phyloP scores from a whole-genome alignment of 2,329 filamentous ascomycete genomes.

The Aspergillus unguis region DNA sequence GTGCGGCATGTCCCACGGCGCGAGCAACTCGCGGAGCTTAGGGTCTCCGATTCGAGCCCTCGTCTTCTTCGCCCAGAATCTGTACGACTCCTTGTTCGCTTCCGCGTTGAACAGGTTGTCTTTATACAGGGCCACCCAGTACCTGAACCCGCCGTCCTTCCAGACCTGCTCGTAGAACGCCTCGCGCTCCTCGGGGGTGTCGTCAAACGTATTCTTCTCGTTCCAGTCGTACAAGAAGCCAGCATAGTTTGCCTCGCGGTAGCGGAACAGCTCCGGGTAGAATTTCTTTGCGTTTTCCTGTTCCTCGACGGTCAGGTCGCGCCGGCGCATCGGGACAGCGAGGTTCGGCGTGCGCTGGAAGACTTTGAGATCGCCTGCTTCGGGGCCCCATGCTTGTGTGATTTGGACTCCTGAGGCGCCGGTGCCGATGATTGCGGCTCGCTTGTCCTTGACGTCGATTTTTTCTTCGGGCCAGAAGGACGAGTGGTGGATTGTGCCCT shows the following conservation, averaged over 20 bases:
- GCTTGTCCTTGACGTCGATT: constrained; percentile 27
- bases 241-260: constrained; percentile 11
- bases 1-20: constrained; percentile 53
- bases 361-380: constrained; percentile 18
- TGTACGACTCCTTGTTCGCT: constrained; percentile 50
- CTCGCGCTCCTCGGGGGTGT: constrained; percentile 9
- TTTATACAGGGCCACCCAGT: constrained; percentile 43
- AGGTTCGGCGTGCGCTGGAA: constrained; percentile 27
- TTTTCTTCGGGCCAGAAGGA: constrained; percentile 45
- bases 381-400: constrained; percentile 19
- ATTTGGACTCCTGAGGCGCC: constrained; percentile 43
- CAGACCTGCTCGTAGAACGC: constrained; percentile 19
- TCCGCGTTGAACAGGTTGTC: constrained; percentile 48
- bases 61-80: constrained; percentile 56
- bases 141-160: constrained; percentile 17
- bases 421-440: constrained; percentile 42
- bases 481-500: constrained; percentile 53
- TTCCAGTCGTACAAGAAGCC: constrained; percentile 15
- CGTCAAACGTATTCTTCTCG: constrained; percentile 9
- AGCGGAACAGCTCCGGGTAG: constrained; percentile 17
- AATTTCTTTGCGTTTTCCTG: constrained; percentile 11
- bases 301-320: constrained; percentile 15
- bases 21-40: constrained; percentile 50
- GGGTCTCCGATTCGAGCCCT: constrained; percentile 52
- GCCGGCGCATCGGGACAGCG: constrained; percentile 24